Percentiles rank a stretch among this genome's conserved stretches.
Evolutionary conservation across 2,329 filamentous ascomycete species (phyloP).

Genomic region (Rosellinia necatrix): DNA sequence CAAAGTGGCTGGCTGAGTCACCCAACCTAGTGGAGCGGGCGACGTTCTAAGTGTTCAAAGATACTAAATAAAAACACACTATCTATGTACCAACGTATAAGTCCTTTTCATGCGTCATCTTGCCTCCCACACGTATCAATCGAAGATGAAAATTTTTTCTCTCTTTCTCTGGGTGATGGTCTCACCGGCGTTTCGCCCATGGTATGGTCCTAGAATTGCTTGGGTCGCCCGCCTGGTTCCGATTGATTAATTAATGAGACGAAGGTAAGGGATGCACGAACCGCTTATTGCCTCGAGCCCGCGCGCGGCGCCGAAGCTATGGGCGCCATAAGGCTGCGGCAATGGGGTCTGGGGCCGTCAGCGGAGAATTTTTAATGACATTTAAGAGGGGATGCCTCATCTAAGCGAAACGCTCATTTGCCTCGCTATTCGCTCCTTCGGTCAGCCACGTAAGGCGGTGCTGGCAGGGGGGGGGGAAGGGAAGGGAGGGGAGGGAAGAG

Average conservation of each 20-base stretch:
- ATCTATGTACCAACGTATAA: neutral
- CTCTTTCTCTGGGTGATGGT: neutral
- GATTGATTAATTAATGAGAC: conserved; percentile 7
- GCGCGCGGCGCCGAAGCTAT: conserved; percentile 1
- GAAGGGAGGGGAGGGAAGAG: too few species aligned
- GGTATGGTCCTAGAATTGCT: conserved; percentile 8
- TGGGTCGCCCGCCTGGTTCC: conserved; percentile 10
- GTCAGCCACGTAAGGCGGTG: conserved; percentile 28
- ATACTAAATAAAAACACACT: neutral
- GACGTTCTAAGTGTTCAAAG: conserved; percentile 13
- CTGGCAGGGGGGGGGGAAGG: conserved; percentile 10
- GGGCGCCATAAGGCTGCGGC: conserved; percentile 24
- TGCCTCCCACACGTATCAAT: conserved; percentile 4
- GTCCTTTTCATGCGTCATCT: conserved; percentile 15
- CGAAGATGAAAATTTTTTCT: conserved; percentile 15
- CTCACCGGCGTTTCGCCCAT: conserved; percentile 19
- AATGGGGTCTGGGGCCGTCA: conserved; percentile 4
- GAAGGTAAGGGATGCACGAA: conserved; percentile 2
- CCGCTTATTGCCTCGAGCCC: conserved; percentile 1
- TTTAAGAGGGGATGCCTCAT: conserved; percentile 17
- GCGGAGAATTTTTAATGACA: conserved; percentile 30
- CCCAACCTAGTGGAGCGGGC: conserved; percentile 26
- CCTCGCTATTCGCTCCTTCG: conserved; percentile 18
- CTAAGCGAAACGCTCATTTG: conserved; percentile 27
- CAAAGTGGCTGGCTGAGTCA: conserved; percentile 32